These are phyloP conservation scores for Corylus avellana DNA, from an alignment of 306 rosid genomes.

Conservation along the genomic window DNA sequence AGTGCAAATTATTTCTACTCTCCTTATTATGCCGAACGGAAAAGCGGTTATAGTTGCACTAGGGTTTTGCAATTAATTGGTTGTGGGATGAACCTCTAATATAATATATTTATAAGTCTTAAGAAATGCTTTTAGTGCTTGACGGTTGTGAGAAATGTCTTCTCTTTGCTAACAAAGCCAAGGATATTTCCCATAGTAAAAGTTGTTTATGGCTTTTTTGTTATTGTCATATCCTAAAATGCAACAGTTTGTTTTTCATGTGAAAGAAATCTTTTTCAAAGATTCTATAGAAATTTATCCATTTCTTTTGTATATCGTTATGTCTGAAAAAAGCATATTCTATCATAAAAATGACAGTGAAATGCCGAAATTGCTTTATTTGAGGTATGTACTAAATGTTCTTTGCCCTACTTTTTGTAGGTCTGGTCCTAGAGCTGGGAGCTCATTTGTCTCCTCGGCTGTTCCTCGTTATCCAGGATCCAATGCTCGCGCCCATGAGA, in stretches of 20 bases:
- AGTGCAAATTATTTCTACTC: too few species aligned
- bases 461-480: slow-evolving; percentile 12
- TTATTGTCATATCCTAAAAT: background rate
- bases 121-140: too few species aligned
- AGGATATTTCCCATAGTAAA: background rate
- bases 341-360: background rate
- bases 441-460: slow-evolving; percentile 13
- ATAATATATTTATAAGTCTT: too few species aligned
- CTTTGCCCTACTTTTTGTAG: slow-evolving; percentile 2
- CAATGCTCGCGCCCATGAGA: slow-evolving; percentile 14
- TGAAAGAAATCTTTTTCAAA: too few species aligned
- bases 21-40: too few species aligned
- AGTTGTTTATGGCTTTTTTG: background rate
- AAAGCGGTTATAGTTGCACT: too few species aligned
- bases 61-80: too few species aligned
- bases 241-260: background rate
- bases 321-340: background rate
- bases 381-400: background rate
- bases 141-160: background rate
- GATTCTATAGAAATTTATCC: too few species aligned
- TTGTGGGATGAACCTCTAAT: too few species aligned
- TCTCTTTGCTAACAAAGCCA: background rate
- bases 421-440: slow-evolving; percentile 24
- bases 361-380: background rate
- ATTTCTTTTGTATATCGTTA: too few species aligned